Evolutionary conservation across 2,329 filamentous ascomycete species (phyloP).

Genomic region (Tympanopsis confertula): DNA sequence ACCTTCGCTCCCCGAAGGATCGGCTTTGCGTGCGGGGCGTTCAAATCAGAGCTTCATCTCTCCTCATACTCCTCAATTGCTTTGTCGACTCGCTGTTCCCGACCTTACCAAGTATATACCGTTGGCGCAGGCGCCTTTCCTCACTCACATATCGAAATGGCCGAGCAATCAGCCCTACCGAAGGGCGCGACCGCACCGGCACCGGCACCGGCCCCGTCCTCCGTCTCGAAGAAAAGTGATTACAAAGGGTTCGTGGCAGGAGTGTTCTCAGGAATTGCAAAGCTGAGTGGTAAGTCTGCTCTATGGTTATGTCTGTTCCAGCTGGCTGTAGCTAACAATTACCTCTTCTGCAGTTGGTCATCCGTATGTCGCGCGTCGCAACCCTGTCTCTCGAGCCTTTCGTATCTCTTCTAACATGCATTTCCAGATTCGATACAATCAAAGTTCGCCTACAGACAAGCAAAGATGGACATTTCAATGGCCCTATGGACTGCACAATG

Average conservation of each 20-base stretch:
- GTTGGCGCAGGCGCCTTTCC: too few species aligned
- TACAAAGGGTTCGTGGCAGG: conserved; percentile 97
- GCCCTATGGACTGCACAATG: conserved; percentile 73
- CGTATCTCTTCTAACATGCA: conserved; percentile 4
- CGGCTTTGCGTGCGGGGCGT: too few species aligned
- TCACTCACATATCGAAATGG: too few species aligned
- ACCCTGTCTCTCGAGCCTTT: conserved; percentile 2
- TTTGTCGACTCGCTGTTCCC: too few species aligned
- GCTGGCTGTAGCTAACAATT: background rate
- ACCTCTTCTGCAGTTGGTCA: background rate
- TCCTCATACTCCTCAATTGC: too few species aligned
- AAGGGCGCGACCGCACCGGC: too few species aligned
- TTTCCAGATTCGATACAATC: conserved; percentile 77
- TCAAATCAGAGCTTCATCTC: too few species aligned
- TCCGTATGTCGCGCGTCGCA: conserved; percentile 1
- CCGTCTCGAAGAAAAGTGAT: too few species aligned
- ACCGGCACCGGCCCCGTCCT: too few species aligned
- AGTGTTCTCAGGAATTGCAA: conserved; percentile 88
- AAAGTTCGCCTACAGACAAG: conserved; percentile 94
- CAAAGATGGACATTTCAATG: conserved; percentile 63
- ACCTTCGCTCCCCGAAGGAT: too few species aligned
- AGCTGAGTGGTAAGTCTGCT: conserved; percentile 58
- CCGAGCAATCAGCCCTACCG: too few species aligned
- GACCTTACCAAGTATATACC: too few species aligned
- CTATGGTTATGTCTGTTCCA: background rate